phyloP scores from a whole-genome alignment of 306 rosid species.

The Quercus gilva region DNA sequence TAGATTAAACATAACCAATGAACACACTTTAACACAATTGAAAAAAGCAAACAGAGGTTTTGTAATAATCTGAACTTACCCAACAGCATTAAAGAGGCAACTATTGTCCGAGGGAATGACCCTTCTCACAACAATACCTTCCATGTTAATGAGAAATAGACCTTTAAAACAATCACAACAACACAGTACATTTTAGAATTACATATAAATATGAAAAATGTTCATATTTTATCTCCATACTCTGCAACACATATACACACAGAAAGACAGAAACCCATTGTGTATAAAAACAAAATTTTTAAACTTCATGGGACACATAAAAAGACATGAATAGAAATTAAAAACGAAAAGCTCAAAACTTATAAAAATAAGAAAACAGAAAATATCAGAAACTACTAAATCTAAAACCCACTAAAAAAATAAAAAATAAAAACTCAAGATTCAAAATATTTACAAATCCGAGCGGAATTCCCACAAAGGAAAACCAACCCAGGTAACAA shows the following conservation, averaged over 20 bases:
- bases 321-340: not conserved
- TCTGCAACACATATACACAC: not conserved
- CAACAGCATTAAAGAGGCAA: slow-evolving; percentile 95
- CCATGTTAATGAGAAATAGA: slow-evolving; percentile 40
- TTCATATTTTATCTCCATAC: not conserved
- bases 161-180: slow-evolving; percentile 40
- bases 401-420: not conserved
- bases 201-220: not conserved
- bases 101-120: slow-evolving; percentile 88
- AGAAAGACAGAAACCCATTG: not conserved
- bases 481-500: slow-evolving; percentile 22
- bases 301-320: not conserved
- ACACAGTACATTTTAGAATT: not conserved
- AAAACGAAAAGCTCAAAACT: no score
- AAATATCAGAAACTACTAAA: not conserved
- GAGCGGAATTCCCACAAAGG: not conserved
- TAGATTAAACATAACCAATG: not conserved
- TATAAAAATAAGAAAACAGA: no score
- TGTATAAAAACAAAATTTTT: not conserved
- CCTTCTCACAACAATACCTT: slow-evolving; percentile 73
- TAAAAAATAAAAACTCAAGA: not conserved
- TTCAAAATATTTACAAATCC: not conserved
- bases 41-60: not conserved
- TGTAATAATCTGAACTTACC: slow-evolving; percentile 47
- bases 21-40: not conserved